Base-by-base conservation (phyloP, 768 basidiomycete species). In the Albatrellus ellisii region DNA sequence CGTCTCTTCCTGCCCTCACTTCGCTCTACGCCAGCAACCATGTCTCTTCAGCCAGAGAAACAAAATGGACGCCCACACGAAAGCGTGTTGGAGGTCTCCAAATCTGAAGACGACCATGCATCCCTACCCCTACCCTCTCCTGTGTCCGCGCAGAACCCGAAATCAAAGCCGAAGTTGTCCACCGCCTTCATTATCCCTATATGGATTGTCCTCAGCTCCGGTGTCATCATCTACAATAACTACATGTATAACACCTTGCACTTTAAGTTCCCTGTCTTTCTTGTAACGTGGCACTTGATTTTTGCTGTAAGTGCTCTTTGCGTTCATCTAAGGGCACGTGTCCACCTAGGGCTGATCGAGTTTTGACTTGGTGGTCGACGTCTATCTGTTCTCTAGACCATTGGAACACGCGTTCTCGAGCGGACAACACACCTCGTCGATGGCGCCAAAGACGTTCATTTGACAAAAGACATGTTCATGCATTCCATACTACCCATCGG, bases 171-270 rank as follows among this genome's bases (percentile, higher is more conserved):
- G n/a, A 75, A 70, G 54, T 59, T 84, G 22, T 72, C 83, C 10
- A 70, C 83, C 1, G 56, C 76, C 0, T 63, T 70, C 43, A 85
- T 91, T 54, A 87, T 95, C 43, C 91, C 88, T 21, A 65, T 94
- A 43, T 98, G 94, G 94, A 97, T 95, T 54, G 63, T 75, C 15
- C 79, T 94, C 52, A 84, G 79, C 49, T 88, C 89, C 20, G 58
- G 76, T 6, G 92, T 97, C 57, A 97, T 97, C 63, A 77, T 95
- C 45, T 95, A 97, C 75, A 95, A 95, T 73, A 94, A 90, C 60
- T 79, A 79, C 56, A 62, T 87, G 52, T 89, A 86, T 69, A 85
- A 84, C 62, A 73, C 72, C 34, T 75, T 84, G 54, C 61, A 77
- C 46, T 95, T 95, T 68, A 75, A 76, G 55, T 95, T 68, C 66